Evolutionary conservation across 345 rosid species (phyloP).

Genomic region (Bretschneidera sinensis): DNA sequence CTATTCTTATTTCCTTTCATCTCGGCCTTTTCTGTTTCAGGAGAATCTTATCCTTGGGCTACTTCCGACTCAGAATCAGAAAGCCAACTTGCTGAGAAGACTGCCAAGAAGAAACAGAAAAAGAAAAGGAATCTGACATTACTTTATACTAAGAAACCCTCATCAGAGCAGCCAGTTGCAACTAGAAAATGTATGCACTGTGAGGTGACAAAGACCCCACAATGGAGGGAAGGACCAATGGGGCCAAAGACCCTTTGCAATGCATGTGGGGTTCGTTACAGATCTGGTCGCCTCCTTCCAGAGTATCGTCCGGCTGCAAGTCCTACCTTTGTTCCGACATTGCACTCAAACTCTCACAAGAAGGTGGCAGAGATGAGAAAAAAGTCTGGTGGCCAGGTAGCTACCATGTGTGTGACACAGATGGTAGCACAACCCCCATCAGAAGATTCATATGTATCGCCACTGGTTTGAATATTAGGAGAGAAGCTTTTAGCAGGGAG

Average conservation of each 20-base stretch:
- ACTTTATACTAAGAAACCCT: constrained; percentile 23
- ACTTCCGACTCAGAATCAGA: constrained; percentile 37
- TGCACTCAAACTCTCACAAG: constrained; percentile 81
- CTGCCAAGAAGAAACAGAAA: constrained; percentile 37
- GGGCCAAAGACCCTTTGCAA: constrained; percentile 96
- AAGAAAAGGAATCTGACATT: constrained; percentile 29
- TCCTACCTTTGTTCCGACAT: constrained; percentile 59
- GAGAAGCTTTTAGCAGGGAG: constrained; percentile 25
- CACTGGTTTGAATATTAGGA: constrained; percentile 29
- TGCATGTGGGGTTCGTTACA: constrained; percentile 87
- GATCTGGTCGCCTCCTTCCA: constrained; percentile 82
- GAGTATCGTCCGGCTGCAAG: constrained; percentile 92
- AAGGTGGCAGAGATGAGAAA: constrained; percentile 79
- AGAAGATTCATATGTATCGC: constrained; percentile 25
- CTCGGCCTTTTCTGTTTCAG: constrained; percentile 13
- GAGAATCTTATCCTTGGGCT: constrained; percentile 13
- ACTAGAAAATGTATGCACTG: constrained; percentile 69
- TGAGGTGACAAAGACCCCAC: constrained; percentile 72
- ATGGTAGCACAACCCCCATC: constrained; percentile 5
- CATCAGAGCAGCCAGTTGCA: constrained; percentile 19
- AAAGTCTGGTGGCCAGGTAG: constrained; percentile 22
- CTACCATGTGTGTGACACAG: constrained; percentile 4
- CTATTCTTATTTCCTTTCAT: constrained; percentile 18
- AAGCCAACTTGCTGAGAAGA: constrained; percentile 22
- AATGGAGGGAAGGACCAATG: constrained; percentile 93